These are phyloP conservation scores for Leishmania aethiopica DNA, from an alignment of 208 protist genomes.

Conservation along the genomic window DNA sequence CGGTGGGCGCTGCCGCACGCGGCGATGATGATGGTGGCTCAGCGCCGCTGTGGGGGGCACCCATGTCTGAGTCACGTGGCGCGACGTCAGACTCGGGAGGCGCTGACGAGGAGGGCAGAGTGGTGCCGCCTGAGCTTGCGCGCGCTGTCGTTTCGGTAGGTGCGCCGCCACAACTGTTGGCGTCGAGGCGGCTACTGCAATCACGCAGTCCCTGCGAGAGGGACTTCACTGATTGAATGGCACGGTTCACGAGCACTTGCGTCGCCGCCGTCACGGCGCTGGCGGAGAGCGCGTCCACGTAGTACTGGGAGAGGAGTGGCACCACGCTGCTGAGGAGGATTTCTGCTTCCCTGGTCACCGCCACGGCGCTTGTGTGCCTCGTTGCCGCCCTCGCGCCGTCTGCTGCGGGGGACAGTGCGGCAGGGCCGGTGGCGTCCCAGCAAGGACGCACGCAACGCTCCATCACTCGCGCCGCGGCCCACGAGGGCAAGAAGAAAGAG, in stretches of 20 bases:
- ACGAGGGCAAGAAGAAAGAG: slow-evolving; percentile 31
- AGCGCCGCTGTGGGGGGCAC: not conserved
- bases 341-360: slow-evolving; percentile 13
- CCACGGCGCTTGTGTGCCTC: not conserved
- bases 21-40: not conserved
- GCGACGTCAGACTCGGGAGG: not conserved
- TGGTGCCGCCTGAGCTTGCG: not conserved
- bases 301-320: slow-evolving; percentile 36
- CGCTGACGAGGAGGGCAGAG: not conserved
- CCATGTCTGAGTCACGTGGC: not conserved
- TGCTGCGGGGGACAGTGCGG: not conserved
- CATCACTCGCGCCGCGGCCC: slow-evolving; percentile 23
- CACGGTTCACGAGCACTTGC: slow-evolving; percentile 34
- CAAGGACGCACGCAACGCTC: slow-evolving; percentile 20
- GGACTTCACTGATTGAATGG: slow-evolving; percentile 23
- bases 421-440: not conserved
- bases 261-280: slow-evolving; percentile 18
- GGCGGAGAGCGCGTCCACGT: slow-evolving; percentile 17
- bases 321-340: slow-evolving; percentile 23
- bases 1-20: not conserved
- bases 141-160: not conserved
- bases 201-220: slow-evolving; percentile 10
- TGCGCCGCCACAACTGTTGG: not conserved
- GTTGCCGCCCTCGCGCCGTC: not conserved
- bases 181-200: not conserved